phyloP scores from a whole-genome alignment of 306 rosid genomes.

The Biancaea sappan region DNA sequence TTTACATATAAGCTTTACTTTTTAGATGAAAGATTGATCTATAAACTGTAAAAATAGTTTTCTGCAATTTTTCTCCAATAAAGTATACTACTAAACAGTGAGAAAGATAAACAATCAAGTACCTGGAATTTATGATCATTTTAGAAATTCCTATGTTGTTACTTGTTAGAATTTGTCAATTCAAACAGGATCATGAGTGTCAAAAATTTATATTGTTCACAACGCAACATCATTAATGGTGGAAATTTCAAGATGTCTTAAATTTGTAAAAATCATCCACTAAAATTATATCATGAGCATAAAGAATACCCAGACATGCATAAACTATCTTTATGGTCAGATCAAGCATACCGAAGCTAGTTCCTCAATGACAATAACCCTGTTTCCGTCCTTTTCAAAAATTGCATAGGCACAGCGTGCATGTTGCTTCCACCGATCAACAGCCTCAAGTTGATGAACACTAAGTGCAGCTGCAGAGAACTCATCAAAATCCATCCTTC shows the following conservation, averaged over 20 bases:
- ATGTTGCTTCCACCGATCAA: conserved; percentile 71
- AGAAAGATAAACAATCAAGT: too few relatives aligned
- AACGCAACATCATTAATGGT: conserved; percentile 1
- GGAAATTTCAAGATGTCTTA: neutral
- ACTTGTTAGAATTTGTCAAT: neutral
- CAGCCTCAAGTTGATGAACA: conserved; percentile 72
- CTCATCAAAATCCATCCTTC: conserved; percentile 84
- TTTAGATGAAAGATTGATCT: neutral
- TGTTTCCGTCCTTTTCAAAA: conserved; percentile 77
- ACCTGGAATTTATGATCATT: neutral
- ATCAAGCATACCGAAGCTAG: conserved; percentile 71
- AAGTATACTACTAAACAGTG: neutral
- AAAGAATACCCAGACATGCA: conserved; percentile 3
- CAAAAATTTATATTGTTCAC: neutral
- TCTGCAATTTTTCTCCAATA: neutral
- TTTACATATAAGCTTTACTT: too few relatives aligned
- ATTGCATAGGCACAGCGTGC: conserved; percentile 75
- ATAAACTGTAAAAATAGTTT: neutral
- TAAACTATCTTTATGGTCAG: neutral
- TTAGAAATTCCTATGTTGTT: conserved; percentile 1
- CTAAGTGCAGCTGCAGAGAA: conserved; percentile 76
- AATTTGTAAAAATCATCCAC: neutral
- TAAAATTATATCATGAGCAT: neutral
- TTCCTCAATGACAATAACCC: conserved; percentile 76
- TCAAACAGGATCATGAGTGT: neutral